phyloP scores from a whole-genome alignment of 257 asterid species.

The Petunia axillaris region DNA sequence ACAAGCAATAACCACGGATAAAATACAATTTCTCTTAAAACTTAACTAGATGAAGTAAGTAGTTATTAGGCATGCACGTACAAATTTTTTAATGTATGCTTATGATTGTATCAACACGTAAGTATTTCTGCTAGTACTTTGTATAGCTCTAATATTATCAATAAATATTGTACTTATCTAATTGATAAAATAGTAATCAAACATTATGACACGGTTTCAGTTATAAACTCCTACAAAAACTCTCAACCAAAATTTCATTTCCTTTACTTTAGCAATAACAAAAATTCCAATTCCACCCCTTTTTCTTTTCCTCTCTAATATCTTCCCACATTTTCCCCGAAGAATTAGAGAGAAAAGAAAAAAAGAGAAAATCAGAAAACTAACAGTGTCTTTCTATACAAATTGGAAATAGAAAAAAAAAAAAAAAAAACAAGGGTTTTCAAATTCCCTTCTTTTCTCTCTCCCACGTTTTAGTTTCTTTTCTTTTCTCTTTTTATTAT shows the following conservation, averaged over 20 bases:
- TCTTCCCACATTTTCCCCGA: constrained; percentile 11
- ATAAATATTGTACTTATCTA: neutral
- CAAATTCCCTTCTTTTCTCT: constrained; percentile 12
- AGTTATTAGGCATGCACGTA: no score
- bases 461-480: neutral
- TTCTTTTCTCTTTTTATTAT: neutral
- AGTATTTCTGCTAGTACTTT: neutral
- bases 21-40: no score
- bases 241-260: constrained; percentile 8
- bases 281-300: constrained; percentile 19
- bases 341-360: neutral
- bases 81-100: neutral
- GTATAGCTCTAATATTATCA: neutral
- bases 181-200: neutral
- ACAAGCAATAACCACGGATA: no score
- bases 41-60: no score
- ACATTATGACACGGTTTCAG: neutral
- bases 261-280: neutral
- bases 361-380: neutral
- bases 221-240: constrained; percentile 1
- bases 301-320: constrained; percentile 24
- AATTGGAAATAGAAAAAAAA: neutral
- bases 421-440: neutral
- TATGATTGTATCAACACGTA: neutral
- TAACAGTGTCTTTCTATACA: neutral